Evolutionary conservation across 441 rosid genomes (phyloP).

Genomic region (Erodium trifolium): DNA sequence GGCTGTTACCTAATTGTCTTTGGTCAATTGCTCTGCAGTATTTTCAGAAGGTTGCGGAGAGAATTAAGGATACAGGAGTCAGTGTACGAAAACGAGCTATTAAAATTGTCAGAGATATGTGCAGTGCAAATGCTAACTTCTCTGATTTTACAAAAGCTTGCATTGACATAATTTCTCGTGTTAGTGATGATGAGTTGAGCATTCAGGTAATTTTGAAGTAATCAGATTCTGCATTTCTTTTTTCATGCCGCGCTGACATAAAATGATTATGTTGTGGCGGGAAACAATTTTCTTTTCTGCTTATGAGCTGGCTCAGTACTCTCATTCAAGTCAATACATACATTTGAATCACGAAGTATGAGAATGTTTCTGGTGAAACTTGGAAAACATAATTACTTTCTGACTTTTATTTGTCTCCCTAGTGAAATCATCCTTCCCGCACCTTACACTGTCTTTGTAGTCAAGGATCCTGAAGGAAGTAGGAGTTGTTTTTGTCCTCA

Average conservation of each 20-base stretch:
- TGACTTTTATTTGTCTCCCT: not conserved
- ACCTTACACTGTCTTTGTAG: not conserved
- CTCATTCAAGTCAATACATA: not conserved
- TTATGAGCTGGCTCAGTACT: not conserved
- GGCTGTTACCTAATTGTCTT: constrained; percentile 12
- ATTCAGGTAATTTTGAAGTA: constrained; percentile 58
- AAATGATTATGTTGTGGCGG: not conserved
- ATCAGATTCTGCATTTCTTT: not conserved
- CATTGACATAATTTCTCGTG: constrained; percentile 87
- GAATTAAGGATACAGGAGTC: constrained; percentile 98
- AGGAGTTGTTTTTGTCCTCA: not conserved
- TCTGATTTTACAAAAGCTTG: constrained; percentile 86
- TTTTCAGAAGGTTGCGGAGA: constrained; percentile 96
- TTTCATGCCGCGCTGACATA: not conserved
- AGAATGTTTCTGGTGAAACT: not conserved
- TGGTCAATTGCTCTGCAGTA: constrained; percentile 43
- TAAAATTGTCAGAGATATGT: constrained; percentile 94
- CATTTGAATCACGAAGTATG: not conserved
- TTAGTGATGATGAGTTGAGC: constrained; percentile 93
- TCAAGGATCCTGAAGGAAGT: not conserved
- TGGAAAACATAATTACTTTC: not conserved
- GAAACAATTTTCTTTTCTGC: constrained; percentile 1
- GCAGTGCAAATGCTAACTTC: constrained; percentile 79
- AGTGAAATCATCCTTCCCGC: not conserved
- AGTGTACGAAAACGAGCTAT: constrained; percentile 97